Conservation (phyloP, 1,284 basidiomycete species). For the Wolfiporia cocos region DNA sequence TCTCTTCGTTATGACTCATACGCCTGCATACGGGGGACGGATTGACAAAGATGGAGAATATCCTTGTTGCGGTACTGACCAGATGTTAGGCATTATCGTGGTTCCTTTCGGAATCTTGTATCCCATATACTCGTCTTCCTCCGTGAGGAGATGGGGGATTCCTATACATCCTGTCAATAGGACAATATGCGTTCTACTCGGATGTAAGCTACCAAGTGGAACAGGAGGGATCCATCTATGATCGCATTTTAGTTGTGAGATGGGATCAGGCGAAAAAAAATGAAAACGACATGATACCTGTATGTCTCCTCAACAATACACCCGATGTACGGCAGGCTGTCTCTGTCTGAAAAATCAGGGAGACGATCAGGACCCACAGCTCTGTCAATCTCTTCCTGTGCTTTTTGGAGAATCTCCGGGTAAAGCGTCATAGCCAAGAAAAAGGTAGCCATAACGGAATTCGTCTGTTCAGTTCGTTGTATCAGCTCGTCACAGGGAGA, state of each 20-base stretch:
- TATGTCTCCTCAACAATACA: conserved; percentile 26
- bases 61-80: too few relatives aligned
- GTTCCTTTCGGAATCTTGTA: conserved; percentile 40
- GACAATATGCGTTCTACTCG: neutral
- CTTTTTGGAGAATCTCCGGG: conserved; percentile 42
- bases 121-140: conserved; percentile 43
- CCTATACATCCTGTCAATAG: conserved; percentile 8
- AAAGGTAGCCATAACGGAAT: conserved; percentile 20
- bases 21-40: conserved; percentile 1
- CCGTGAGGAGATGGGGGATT: conserved; percentile 44
- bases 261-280: neutral
- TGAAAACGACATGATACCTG: neutral
- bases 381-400: conserved; percentile 24
- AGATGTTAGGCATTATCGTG: conserved; percentile 42
- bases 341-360: conserved; percentile 40
- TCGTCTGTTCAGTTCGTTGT: neutral
- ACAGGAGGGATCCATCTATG: neutral
- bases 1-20: conserved; percentile 9
- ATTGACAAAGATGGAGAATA: too few relatives aligned
- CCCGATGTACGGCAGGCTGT: conserved; percentile 34
- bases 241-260: neutral
- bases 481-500: neutral
- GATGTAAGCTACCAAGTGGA: neutral
- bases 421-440: conserved; percentile 44
- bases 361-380: conserved; percentile 40